Percentiles rank a stretch among this genome's conserved stretches.
Evolutionary conservation across 192 early-diverging fungal genomes (phyloP).

Genomic region (Coemansia asiatica): DNA sequence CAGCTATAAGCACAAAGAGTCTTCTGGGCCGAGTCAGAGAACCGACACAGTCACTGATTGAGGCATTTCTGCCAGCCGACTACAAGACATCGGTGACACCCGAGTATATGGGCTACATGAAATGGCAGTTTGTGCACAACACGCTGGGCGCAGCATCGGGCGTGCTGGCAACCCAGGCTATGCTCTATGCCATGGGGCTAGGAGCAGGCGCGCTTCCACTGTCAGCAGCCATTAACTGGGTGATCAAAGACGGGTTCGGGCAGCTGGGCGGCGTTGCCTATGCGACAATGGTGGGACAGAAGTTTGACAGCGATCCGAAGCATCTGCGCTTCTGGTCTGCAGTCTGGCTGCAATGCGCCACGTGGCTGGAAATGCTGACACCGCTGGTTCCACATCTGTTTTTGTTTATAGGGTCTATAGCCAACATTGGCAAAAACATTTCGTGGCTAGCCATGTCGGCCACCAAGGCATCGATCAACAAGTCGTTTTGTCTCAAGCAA

Average conservation of each 20-base stretch:
- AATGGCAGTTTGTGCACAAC: conserved; percentile 80
- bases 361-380: conserved; percentile 74
- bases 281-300: conserved; percentile 69
- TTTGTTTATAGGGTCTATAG: conserved; percentile 68
- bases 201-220: conserved; percentile 71
- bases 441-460: conserved; percentile 82
- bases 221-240: conserved; percentile 87
- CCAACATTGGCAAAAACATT: conserved; percentile 86
- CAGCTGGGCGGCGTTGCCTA: conserved; percentile 83
- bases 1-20: background rate
- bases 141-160: conserved; percentile 75
- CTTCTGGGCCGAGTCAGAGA: background rate
- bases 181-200: conserved; percentile 81
- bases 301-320: conserved; percentile 83
- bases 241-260: conserved; percentile 88
- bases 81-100: conserved; percentile 71
- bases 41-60: background rate
- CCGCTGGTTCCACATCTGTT: conserved; percentile 79
- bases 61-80: conserved; percentile 73
- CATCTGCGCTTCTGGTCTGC: conserved; percentile 76
- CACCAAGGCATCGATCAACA: conserved; percentile 79
- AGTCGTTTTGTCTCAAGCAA: conserved; percentile 67
- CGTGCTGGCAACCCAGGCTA: conserved; percentile 82
- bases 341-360: conserved; percentile 70
- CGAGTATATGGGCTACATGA: conserved; percentile 71